Percentiles rank a stretch among this genome's conserved stretches.
phyloP scores from a whole-genome alignment of 768 basidiomycete species.

The Suillus hirtellus region DNA sequence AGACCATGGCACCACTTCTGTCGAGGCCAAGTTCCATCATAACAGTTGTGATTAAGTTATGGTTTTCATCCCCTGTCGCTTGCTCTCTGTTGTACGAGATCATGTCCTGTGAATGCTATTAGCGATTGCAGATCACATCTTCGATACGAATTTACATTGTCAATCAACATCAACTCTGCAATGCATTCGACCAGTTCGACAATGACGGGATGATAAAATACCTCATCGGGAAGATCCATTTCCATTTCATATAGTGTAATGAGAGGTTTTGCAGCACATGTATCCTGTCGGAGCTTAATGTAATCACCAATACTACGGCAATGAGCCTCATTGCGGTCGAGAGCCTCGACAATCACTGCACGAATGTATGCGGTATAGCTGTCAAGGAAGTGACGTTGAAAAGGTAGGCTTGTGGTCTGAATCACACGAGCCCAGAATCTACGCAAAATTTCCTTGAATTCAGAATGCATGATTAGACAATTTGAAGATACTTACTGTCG shows the following conservation, averaged over 20 bases:
- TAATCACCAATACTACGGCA: constrained; percentile 32
- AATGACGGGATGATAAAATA: constrained; percentile 29
- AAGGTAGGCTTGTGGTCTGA: constrained; percentile 2
- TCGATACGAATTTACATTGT: constrained; percentile 19
- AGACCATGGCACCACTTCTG: constrained; percentile 33
- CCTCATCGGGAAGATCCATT: constrained; percentile 35
- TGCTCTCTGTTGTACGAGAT: constrained; percentile 39
- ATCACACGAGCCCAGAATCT: constrained; percentile 14
- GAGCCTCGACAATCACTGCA: constrained; percentile 8
- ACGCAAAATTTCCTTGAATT: not conserved
- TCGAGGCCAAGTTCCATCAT: constrained; percentile 31
- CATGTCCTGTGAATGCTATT: constrained; percentile 30
- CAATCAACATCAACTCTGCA: constrained; percentile 25
- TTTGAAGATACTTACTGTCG: constrained; percentile 12
- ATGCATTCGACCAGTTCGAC: constrained; percentile 13
- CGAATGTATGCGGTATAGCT: constrained; percentile 9
- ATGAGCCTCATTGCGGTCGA: constrained; percentile 10
- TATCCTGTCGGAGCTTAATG: constrained; percentile 33
- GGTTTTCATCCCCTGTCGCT: constrained; percentile 31
- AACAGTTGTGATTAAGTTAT: constrained; percentile 36
- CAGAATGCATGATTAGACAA: not conserved
- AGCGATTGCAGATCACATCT: not conserved
- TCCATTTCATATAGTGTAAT: constrained; percentile 32
- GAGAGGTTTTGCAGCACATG: constrained; percentile 31
- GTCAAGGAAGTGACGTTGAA: constrained; percentile 12